These are phyloP conservation scores for Lepidium didymum DNA, from an alignment of 345 rosid species.

Conservation along the genomic window DNA sequence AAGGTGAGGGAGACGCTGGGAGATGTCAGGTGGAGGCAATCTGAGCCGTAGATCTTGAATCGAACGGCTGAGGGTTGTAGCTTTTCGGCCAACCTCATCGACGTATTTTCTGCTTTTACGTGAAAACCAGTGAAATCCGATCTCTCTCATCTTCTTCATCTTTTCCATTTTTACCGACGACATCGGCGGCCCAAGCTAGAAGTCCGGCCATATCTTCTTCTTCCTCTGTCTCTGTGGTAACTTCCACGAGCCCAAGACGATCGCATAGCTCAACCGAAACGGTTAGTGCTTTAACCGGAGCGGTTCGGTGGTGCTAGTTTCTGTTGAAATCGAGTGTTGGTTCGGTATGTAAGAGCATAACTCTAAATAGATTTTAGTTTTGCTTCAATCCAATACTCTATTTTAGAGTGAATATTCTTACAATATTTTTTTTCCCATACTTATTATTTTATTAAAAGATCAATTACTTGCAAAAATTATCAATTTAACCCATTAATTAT, in stretches of 20 bases:
- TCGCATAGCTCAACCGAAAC: slow-evolving; percentile 12
- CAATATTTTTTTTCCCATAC: no score
- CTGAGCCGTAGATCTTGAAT: slow-evolving; percentile 83
- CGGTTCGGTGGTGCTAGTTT: neutral
- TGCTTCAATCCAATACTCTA: no score
- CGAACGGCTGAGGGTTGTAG: slow-evolving; percentile 61
- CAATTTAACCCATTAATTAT: no score
- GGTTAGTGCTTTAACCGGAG: slow-evolving; percentile 4
- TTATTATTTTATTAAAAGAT: no score
- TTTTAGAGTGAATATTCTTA: no score
- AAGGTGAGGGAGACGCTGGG: slow-evolving; percentile 86
- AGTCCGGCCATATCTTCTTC: slow-evolving; percentile 58
- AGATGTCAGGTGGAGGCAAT: slow-evolving; percentile 78
- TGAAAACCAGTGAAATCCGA: slow-evolving; percentile 46
- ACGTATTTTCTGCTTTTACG: slow-evolving; percentile 70
- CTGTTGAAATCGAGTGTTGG: neutral
- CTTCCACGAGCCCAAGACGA: neutral
- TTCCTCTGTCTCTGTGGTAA: neutral
- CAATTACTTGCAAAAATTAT: no score
- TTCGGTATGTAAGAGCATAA: no score
- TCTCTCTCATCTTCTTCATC: slow-evolving; percentile 29
- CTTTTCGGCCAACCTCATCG: slow-evolving; percentile 60
- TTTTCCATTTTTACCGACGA: slow-evolving; percentile 62
- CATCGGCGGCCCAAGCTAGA: slow-evolving; percentile 95
- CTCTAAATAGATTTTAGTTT: no score